Evolutionary conservation across 2,329 filamentous ascomycete species (phyloP).

Genomic region (Dothideomycetes sp.): DNA sequence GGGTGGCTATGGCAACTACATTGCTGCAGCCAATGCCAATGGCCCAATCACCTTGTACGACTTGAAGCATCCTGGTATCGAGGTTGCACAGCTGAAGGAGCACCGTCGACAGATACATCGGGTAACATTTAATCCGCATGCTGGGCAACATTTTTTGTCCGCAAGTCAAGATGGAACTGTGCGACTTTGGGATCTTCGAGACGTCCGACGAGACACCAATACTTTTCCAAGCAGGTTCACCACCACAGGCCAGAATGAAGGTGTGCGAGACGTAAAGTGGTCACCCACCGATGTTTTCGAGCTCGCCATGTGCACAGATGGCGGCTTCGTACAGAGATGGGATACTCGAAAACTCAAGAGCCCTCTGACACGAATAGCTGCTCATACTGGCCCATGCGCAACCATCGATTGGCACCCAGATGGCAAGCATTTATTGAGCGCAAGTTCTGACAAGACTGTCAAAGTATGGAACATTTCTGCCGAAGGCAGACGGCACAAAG

Average conservation of each 20-base stretch:
- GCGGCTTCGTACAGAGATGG: constrained; percentile 55
- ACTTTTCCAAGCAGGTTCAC: constrained; percentile 46
- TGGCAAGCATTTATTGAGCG: constrained; percentile 54
- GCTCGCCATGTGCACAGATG: constrained; percentile 57
- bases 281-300: constrained; percentile 53
- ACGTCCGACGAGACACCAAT: constrained; percentile 42
- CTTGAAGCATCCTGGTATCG: constrained; percentile 50
- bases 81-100: constrained; percentile 54
- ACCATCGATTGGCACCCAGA: constrained; percentile 60
- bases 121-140: constrained; percentile 55
- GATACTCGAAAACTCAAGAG: constrained; percentile 50
- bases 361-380: constrained; percentile 51
- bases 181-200: constrained; percentile 55
- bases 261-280: constrained; percentile 56
- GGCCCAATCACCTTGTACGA: constrained; percentile 59
- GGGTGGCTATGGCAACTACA: constrained; percentile 49
- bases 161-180: constrained; percentile 57
- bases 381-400: constrained; percentile 45
- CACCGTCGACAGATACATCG: constrained; percentile 58
- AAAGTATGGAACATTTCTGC: constrained; percentile 56
- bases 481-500: constrained; percentile 49
- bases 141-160: constrained; percentile 51
- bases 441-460: constrained; percentile 52
- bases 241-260: constrained; percentile 50
- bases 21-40: constrained; percentile 56